phyloP scores from a whole-genome alignment of 768 basidiomycete species.

The Lentinus brumalis region DNA sequence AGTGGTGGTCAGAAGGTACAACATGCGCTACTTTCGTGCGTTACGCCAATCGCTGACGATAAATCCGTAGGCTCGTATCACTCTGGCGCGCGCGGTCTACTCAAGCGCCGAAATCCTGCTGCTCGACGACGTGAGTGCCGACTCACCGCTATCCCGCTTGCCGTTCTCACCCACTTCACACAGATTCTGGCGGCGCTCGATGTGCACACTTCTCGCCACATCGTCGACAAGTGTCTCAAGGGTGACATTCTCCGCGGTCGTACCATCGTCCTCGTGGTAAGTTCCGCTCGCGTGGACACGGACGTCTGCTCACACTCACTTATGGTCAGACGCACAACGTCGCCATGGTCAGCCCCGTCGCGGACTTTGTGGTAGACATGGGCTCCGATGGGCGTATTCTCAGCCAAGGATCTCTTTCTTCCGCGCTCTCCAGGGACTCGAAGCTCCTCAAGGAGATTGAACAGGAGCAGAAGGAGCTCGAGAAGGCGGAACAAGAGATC shows the following conservation, averaged over 20 bases:
- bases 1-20: constrained; percentile 49
- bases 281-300: background rate
- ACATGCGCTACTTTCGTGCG: background rate
- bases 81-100: constrained; percentile 44
- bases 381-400: constrained; percentile 50
- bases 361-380: constrained; percentile 55
- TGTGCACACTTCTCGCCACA: constrained; percentile 49
- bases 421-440: constrained; percentile 42
- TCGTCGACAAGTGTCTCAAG: constrained; percentile 47
- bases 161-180: no score
- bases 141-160: no score
- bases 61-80: constrained; percentile 35
- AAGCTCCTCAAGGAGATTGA: constrained; percentile 30
- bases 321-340: constrained; percentile 47
- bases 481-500: constrained; percentile 24
- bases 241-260: constrained; percentile 46
- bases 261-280: constrained; percentile 51
- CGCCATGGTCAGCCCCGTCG: constrained; percentile 50
- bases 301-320: constrained; percentile 7
- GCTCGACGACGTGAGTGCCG: constrained; percentile 38
- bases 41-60: no score
- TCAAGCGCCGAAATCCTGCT: constrained; percentile 38
- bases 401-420: constrained; percentile 48
- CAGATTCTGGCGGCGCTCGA: constrained; percentile 49
- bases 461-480: constrained; percentile 23